These are phyloP conservation scores for Babesia ovis DNA, from an alignment of 169 alveolate species.

Conservation along the genomic window DNA sequence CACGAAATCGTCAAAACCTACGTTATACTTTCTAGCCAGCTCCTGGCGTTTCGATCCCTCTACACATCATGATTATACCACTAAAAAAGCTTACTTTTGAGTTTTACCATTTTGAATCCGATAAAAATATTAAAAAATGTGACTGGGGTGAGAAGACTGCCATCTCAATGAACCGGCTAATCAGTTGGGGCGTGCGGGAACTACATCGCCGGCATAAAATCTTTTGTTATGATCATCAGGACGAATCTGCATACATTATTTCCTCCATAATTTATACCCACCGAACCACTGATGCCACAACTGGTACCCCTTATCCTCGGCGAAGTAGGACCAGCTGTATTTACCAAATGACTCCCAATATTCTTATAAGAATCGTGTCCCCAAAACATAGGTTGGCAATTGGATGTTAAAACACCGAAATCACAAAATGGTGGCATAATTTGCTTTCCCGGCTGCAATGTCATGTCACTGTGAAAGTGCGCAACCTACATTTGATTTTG, in stretches of 20 bases:
- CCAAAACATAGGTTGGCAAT: neutral
- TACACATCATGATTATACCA: constrained; percentile 1
- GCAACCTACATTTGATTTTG: neutral
- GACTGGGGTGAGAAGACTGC: neutral
- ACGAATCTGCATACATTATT: constrained; percentile 31
- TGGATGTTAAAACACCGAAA: neutral
- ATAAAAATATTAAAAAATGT: neutral
- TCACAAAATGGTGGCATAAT: neutral
- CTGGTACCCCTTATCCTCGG: constrained; percentile 13
- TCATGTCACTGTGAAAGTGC: neutral
- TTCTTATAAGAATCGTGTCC: neutral
- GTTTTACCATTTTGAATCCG: constrained; percentile 49
- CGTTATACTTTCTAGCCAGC: constrained; percentile 65
- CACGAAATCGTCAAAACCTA: constrained; percentile 4
- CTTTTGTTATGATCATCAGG: constrained; percentile 51
- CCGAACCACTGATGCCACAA: constrained; percentile 54
- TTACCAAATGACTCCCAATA: neutral
- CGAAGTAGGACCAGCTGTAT: neutral
- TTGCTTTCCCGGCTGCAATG: neutral
- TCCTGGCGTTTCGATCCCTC: constrained; percentile 69
- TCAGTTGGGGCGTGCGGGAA: constrained; percentile 11
- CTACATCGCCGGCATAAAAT: constrained; percentile 57
- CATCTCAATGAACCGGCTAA: neutral
- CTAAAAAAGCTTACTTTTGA: constrained; percentile 51
- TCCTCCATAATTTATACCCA: constrained; percentile 2